Percentiles rank a stretch among this genome's conserved stretches.
Conservation (phyloP, 768 basidiomycete genomes). For the Lactarius hengduanensis region DNA sequence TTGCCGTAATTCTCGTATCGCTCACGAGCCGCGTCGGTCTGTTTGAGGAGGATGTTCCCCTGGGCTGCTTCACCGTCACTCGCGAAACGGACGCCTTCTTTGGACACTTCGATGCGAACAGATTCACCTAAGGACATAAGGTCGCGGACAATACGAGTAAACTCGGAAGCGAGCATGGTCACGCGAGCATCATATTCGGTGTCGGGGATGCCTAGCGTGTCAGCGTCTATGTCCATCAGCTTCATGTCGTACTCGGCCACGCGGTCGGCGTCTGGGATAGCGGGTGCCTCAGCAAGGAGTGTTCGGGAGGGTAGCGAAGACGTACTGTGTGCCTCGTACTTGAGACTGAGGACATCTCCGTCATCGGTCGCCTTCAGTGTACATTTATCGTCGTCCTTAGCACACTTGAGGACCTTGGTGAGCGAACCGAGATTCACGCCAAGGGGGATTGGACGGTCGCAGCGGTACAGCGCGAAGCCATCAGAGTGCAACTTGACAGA, state of each 20-base stretch:
- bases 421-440: constrained; percentile 85
- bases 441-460: constrained; percentile 91
- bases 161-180: constrained; percentile 82
- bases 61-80: constrained; percentile 95
- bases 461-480: constrained; percentile 87
- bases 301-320: constrained; percentile 25
- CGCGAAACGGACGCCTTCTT: constrained; percentile 92
- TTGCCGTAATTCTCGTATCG: constrained; percentile 31
- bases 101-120: constrained; percentile 92
- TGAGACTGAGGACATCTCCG: constrained; percentile 81
- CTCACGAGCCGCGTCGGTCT: constrained; percentile 45
- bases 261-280: constrained; percentile 72
- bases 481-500: constrained; percentile 74
- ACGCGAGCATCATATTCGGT: constrained; percentile 96
- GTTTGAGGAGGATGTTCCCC: constrained; percentile 81
- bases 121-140: constrained; percentile 87
- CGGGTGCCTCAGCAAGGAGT: constrained; percentile 1
- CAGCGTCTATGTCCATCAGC: constrained; percentile 98
- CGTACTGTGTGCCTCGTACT: constrained; percentile 88
- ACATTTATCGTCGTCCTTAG: constrained; percentile 92
- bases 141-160: constrained; percentile 90
- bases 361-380: constrained; percentile 91
- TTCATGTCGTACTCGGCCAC: constrained; percentile 99
- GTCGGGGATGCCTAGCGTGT: constrained; percentile 92
- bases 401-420: constrained; percentile 95